phyloP scores from a whole-genome alignment of 768 basidiomycete genomes.

The Pulveroboletus sp. region DNA sequence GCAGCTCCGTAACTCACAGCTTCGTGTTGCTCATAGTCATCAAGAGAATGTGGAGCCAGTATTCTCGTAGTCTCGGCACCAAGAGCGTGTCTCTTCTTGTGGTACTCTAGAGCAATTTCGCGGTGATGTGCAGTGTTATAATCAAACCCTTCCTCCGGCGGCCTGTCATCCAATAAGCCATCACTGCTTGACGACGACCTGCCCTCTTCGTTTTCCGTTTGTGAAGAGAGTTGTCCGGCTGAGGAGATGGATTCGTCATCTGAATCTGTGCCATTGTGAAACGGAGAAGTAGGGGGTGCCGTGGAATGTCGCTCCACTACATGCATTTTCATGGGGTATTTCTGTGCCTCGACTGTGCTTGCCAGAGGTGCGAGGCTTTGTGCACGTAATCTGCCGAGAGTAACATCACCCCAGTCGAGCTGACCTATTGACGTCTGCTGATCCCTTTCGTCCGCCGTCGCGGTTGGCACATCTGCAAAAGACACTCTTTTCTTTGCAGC shows the following conservation, averaged over 20 bases:
- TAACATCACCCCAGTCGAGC: slow-evolving; percentile 51
- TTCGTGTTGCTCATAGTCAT: slow-evolving; percentile 41
- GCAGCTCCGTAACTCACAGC: slow-evolving; percentile 31
- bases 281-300: slow-evolving; percentile 14
- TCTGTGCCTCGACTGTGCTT: slow-evolving; percentile 28
- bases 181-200: slow-evolving; percentile 20
- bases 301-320: slow-evolving; percentile 62
- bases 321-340: slow-evolving; percentile 57
- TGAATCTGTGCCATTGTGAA: slow-evolving; percentile 42
- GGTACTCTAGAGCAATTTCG: slow-evolving; percentile 69
- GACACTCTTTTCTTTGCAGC: slow-evolving; percentile 57
- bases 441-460: slow-evolving; percentile 15
- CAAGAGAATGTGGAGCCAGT: slow-evolving; percentile 44
- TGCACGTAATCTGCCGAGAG: slow-evolving; percentile 44
- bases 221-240: slow-evolving; percentile 30
- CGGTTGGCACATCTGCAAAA: slow-evolving; percentile 46
- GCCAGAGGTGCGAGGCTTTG: slow-evolving; percentile 34
- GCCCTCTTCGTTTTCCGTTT: slow-evolving; percentile 25
- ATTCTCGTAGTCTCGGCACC: slow-evolving; percentile 49
- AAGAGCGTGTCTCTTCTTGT: slow-evolving; percentile 54
- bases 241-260: slow-evolving; percentile 61
- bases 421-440: slow-evolving; percentile 5
- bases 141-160: slow-evolving; percentile 48
- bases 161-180: slow-evolving; percentile 35
- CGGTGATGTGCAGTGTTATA: slow-evolving; percentile 65